Evolutionary conservation across 257 asterid genomes (phyloP).

Genomic region (Cynanchum wilfordii): DNA sequence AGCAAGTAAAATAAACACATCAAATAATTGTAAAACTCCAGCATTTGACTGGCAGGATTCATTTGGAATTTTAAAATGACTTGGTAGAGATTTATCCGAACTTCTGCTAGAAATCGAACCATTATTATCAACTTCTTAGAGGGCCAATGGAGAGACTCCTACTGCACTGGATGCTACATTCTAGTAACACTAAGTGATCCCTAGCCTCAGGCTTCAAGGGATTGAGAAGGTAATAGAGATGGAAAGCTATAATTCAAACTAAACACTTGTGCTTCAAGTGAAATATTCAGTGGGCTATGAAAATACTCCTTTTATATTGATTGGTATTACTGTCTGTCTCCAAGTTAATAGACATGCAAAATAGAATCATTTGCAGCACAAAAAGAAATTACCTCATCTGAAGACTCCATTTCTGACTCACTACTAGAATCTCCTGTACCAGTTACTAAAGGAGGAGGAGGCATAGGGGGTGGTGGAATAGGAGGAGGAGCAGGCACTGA

Average conservation of each 20-base stretch:
- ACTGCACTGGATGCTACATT: not conserved
- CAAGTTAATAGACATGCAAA: not conserved
- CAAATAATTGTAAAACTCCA: not conserved
- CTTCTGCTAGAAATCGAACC: not conserved
- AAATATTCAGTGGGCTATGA: too few species aligned
- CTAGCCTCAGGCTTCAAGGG: not conserved
- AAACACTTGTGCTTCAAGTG: not conserved
- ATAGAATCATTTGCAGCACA: not conserved
- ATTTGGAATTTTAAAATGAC: not conserved
- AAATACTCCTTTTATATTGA: not conserved
- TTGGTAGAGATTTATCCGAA: not conserved
- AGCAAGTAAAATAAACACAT: not conserved
- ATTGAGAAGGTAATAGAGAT: not conserved
- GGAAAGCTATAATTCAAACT: not conserved
- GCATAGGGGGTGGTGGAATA: conserved; percentile 34
- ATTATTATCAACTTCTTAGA: not conserved
- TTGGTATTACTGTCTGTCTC: not conserved
- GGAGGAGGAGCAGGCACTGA: conserved; percentile 47
- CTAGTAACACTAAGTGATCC: not conserved
- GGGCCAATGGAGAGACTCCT: not conserved
- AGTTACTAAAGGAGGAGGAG: conserved; percentile 52
- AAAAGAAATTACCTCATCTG: conserved; percentile 66
- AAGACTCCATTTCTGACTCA: conserved; percentile 94
- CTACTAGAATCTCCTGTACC: conserved; percentile 43
- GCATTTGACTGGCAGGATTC: not conserved